Percentiles rank a stretch among this genome's conserved stretches.
Conservation (phyloP, 2,329 filamentous ascomycete genomes). For the Fusarium virguliforme region DNA sequence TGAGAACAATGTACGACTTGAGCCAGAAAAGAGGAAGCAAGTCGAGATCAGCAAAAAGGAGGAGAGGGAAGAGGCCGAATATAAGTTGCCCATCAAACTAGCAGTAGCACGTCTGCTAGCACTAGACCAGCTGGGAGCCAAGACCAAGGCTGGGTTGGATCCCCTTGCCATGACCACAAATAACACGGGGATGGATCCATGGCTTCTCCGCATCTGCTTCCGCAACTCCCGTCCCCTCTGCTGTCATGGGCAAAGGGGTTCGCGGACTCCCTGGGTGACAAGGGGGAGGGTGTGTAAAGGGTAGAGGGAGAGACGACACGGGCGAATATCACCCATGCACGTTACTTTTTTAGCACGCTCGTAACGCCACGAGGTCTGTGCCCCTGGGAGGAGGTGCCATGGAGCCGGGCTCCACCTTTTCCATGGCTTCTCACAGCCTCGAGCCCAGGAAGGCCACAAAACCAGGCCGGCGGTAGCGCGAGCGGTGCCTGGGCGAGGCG, state of each 20-base stretch:
- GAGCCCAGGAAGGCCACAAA: constrained; percentile 28
- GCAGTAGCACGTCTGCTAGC: neutral
- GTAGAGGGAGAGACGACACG: constrained; percentile 33
- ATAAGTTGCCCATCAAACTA: constrained; percentile 19
- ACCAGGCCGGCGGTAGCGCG: constrained; percentile 34
- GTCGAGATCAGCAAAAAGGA: constrained; percentile 6
- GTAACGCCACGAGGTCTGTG: constrained; percentile 49
- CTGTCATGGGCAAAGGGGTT: constrained; percentile 48
- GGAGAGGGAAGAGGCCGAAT: constrained; percentile 41
- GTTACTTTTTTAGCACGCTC: constrained; percentile 45
- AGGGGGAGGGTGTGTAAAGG: constrained; percentile 43
- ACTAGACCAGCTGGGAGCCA: constrained; percentile 26
- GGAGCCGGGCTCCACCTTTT: neutral
- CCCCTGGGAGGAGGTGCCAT: constrained; percentile 23
- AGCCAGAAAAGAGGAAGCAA: constrained; percentile 30
- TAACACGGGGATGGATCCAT: constrained; percentile 31
- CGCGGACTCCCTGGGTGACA: constrained; percentile 43
- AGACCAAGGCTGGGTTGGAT: constrained; percentile 6
- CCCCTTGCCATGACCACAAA: constrained; percentile 12
- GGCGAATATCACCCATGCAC: constrained; percentile 43
- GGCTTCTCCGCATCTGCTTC: constrained; percentile 42
- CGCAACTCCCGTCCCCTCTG: constrained; percentile 33
- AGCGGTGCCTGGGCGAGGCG: constrained; percentile 11
- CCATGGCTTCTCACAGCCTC: constrained; percentile 3
- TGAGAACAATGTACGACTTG: constrained; percentile 42